Percentiles rank a stretch among this genome's conserved stretches.
Evolutionary conservation across 2,329 filamentous ascomycete species (phyloP).

Genomic region (Fusarium citri): DNA sequence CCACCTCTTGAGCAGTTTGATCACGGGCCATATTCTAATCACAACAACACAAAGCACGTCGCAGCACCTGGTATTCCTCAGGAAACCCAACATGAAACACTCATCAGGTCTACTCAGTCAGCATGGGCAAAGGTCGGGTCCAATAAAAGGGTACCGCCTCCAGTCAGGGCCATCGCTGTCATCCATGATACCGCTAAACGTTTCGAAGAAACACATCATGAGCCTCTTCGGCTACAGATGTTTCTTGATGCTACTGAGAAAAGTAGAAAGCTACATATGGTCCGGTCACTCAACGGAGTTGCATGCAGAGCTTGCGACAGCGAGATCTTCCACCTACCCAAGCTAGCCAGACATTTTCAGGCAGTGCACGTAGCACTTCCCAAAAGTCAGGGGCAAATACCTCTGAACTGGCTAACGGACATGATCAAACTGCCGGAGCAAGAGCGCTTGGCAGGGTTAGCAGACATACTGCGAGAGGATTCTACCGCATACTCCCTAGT

Average conservation of each 20-base stretch:
- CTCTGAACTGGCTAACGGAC: slow-evolving; percentile 58
- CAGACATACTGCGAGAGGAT: slow-evolving; percentile 46
- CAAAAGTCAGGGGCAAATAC: slow-evolving; percentile 30
- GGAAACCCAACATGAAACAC: slow-evolving; percentile 60
- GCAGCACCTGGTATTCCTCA: slow-evolving; percentile 47
- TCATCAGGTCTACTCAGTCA: slow-evolving; percentile 67
- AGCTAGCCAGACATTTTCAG: slow-evolving; percentile 70
- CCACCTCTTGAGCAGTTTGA: slow-evolving; percentile 3
- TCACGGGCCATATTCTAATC: slow-evolving; percentile 14
- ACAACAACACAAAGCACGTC: neutral
- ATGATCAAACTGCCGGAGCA: slow-evolving; percentile 59
- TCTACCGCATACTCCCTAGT: slow-evolving; percentile 52
- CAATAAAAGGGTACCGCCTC: slow-evolving; percentile 70
- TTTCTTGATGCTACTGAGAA: slow-evolving; percentile 70
- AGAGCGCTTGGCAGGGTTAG: slow-evolving; percentile 48
- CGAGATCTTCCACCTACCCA: slow-evolving; percentile 65
- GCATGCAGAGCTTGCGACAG: slow-evolving; percentile 66
- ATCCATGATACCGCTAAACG: slow-evolving; percentile 71
- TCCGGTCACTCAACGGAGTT: slow-evolving; percentile 66
- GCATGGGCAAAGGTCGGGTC: slow-evolving; percentile 71
- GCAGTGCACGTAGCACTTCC: slow-evolving; percentile 52
- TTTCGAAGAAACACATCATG: slow-evolving; percentile 68
- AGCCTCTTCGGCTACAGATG: slow-evolving; percentile 67
- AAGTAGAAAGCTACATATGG: slow-evolving; percentile 66
- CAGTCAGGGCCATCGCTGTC: slow-evolving; percentile 71